Evolutionary conservation across 169 alveolate genomes (phyloP), one percentile per base, ranked within the genome.

Genomic region (Plasmodium inui): DNA sequence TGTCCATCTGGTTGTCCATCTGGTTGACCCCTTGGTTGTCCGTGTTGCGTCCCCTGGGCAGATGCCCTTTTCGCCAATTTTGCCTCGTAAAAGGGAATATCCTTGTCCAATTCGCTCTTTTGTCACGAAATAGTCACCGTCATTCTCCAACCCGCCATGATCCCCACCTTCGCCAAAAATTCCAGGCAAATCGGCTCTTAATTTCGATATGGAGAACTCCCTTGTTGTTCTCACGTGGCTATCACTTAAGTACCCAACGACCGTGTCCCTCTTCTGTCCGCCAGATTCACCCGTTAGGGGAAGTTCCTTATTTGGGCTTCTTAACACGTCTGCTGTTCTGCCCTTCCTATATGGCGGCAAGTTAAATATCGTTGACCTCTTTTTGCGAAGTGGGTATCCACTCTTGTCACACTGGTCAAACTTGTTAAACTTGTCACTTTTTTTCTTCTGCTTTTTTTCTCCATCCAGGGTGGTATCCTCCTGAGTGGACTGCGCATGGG

Each of bases 181-280:
- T 72, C 34, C 46, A 37, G 50, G 22, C 32, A 71, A 39, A n/a
- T 44, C 85, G 41, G 19, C 80, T 53, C 80, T 30, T 12, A 50
- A 50, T 57, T 86, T 14, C 1, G 55, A 53, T 12, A 86, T 53
- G 9, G 93, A 76, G 72, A 86, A 32, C 28, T 86, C 72, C 67
- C 76, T 19, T 50, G 84, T 86, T 37, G 80, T 76, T 86, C 86
- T 74, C 26, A 78, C 39, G 19, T 86, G 67, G 34, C 70, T 76
- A n/a, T 86, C 93, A 70, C 93, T 86, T 55, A 76, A 12, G 81
- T 86, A 74, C 7, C 57, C 44, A 8, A 17, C 73, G 67, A 26
- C 28, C 7, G 86, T 74, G 5, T 84, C 50, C 32, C 32, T 79
- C 72, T 22, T 84, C 0, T 22, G 26, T 2, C 73, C 1, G 46